Conservation (phyloP, 2,329 filamentous ascomycete species). For the Dendrostoma leiphaemia region DNA sequence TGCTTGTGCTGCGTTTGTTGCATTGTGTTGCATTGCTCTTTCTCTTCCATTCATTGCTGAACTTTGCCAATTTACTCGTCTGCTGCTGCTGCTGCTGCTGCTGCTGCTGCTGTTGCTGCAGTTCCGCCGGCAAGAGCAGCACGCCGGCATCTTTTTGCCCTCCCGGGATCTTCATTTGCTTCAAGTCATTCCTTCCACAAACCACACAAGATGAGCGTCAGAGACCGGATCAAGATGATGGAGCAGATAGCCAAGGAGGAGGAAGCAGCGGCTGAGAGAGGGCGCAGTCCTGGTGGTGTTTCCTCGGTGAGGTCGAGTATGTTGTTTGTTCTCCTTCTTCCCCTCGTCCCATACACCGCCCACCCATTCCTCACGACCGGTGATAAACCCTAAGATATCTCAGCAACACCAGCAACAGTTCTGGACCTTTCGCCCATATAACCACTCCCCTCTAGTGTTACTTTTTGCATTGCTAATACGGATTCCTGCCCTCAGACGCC, state of each 20-base stretch:
- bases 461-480: slow-evolving; percentile 4
- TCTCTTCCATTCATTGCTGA: background rate
- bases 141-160: background rate
- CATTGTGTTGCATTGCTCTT: background rate
- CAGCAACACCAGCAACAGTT: too few species aligned
- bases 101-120: background rate
- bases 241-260: slow-evolving; percentile 63
- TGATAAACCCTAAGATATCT: background rate
- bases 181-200: slow-evolving; percentile 7
- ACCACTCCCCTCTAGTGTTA: background rate
- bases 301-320: slow-evolving; percentile 39
- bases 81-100: background rate
- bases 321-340: slow-evolving; percentile 20
- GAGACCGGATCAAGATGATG: slow-evolving; percentile 41
- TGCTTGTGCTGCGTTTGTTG: too few species aligned
- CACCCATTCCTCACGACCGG: background rate
- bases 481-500: slow-evolving; percentile 24
- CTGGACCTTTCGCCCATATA: background rate
- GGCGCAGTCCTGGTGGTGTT: slow-evolving; percentile 60
- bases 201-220: slow-evolving; percentile 60
- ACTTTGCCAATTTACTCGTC: too few species aligned
- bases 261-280: slow-evolving; percentile 65
- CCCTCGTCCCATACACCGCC: too few species aligned
- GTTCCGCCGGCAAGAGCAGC: background rate
- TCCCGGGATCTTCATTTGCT: background rate